phyloP scores from a whole-genome alignment of 1,284 basidiomycete species.

The Earliella scabrosa region DNA sequence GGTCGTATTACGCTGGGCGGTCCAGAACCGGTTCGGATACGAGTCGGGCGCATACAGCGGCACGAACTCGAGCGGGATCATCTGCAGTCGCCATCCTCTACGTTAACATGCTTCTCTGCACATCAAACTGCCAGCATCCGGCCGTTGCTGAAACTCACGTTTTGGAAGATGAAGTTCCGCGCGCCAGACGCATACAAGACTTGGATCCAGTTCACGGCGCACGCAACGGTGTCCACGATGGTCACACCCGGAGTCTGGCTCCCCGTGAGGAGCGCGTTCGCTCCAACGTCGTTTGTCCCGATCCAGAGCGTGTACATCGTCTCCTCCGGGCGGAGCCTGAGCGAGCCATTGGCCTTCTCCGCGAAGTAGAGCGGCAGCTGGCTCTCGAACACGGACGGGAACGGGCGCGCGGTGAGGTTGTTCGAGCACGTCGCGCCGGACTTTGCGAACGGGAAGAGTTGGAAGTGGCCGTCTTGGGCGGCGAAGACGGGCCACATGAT shows the following conservation, averaged over 20 bases:
- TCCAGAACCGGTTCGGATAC: slow-evolving; percentile 30
- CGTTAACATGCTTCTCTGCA: background rate
- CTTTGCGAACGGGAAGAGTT: slow-evolving; percentile 46
- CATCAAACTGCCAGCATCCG: too few species aligned
- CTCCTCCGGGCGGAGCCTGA: slow-evolving; percentile 33
- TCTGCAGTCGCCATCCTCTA: slow-evolving; percentile 19
- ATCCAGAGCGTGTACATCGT: slow-evolving; percentile 53
- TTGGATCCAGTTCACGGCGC: slow-evolving; percentile 43
- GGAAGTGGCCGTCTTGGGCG: slow-evolving; percentile 41
- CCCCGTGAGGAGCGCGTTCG: slow-evolving; percentile 38
- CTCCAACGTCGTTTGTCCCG: slow-evolving; percentile 50
- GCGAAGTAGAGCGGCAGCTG: slow-evolving; percentile 42
- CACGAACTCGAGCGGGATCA: slow-evolving; percentile 37
- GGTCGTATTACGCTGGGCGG: slow-evolving; percentile 24
- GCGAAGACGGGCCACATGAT: slow-evolving; percentile 49
- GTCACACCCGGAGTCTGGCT: slow-evolving; percentile 37
- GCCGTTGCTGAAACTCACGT: slow-evolving; percentile 33
- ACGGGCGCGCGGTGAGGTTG: slow-evolving; percentile 41
- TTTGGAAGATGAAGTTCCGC: slow-evolving; percentile 49
- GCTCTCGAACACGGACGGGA: slow-evolving; percentile 40
- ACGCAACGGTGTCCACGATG: slow-evolving; percentile 42
- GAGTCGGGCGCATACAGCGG: slow-evolving; percentile 36
- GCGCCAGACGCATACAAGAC: slow-evolving; percentile 43
- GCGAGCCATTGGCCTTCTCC: slow-evolving; percentile 28
- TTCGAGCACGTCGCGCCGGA: slow-evolving; percentile 49